Evolutionary conservation across 148 eudicot species (phyloP).

Genomic region (Pharnaceum exiguum): DNA sequence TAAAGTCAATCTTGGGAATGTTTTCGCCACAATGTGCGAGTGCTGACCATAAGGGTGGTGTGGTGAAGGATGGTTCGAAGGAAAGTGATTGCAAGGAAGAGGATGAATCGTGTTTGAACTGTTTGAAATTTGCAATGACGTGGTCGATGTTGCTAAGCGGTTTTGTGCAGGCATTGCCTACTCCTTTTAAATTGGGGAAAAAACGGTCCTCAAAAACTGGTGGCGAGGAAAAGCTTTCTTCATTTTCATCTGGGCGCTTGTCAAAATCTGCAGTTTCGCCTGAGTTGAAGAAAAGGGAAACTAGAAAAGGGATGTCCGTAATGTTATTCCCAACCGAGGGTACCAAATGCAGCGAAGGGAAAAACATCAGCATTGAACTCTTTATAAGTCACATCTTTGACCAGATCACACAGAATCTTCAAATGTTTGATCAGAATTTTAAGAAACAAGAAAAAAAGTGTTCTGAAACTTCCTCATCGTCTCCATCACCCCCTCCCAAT

Average conservation of each 20-base stretch:
- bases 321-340: constrained; percentile 30
- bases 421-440: constrained; percentile 45
- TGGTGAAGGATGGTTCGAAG: constrained; percentile 28
- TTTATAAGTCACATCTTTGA: constrained; percentile 55
- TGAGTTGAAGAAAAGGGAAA: constrained; percentile 36
- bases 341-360: constrained; percentile 36
- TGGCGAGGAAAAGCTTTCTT: constrained; percentile 28
- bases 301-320: constrained; percentile 25
- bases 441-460: constrained; percentile 35
- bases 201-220: constrained; percentile 38
- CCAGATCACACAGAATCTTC: constrained; percentile 56
- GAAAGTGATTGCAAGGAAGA: constrained; percentile 38
- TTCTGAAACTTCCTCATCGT: constrained; percentile 22
- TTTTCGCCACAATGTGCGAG: constrained; percentile 32
- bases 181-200: constrained; percentile 49
- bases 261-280: constrained; percentile 24
- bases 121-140: constrained; percentile 69
- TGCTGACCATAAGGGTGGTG: constrained; percentile 28
- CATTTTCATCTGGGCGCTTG: constrained; percentile 7
- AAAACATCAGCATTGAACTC: constrained; percentile 52
- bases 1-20: constrained; percentile 50
- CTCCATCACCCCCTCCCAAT: constrained; percentile 21
- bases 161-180: constrained; percentile 61
- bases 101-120: constrained; percentile 54
- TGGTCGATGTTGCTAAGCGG: constrained; percentile 69